Percentiles rank a stretch among this genome's conserved stretches.
These are phyloP conservation scores for Penicillium olsonii DNA, from an alignment of 2,329 filamentous ascomycete species.

Conservation along the genomic window DNA sequence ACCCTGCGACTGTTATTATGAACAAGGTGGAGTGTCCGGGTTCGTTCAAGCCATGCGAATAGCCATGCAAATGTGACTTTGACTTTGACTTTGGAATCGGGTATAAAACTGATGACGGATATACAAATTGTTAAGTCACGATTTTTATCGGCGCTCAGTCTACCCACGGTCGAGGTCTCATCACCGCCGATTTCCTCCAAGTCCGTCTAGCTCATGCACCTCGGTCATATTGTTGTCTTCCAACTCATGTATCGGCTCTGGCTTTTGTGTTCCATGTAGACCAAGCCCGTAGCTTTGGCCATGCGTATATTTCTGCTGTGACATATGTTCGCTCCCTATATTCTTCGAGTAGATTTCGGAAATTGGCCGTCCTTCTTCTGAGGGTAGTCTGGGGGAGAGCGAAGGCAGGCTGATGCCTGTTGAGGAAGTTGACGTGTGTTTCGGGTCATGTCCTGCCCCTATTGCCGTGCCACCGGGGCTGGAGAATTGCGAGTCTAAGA, in stretches of 20 bases:
- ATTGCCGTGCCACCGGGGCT: conserved; percentile 7
- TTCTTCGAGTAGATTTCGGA: conserved; percentile 5
- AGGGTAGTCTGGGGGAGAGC: conserved; percentile 5
- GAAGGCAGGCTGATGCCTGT: conserved; percentile 5
- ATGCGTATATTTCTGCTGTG: conserved; percentile 6
- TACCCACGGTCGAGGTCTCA: conserved; percentile 3
- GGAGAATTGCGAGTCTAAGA: conserved; percentile 8
- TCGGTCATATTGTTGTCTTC: conserved; percentile 11
- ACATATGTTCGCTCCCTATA: conserved; percentile 3
- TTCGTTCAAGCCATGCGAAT: no score
- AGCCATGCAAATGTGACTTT: no score
- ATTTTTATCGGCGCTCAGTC: background rate
- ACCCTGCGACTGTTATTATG: no score
- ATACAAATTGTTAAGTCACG: background rate
- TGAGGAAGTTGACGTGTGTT: conserved; percentile 10
- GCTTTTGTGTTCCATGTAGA: conserved; percentile 10
- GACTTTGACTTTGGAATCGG: no score
- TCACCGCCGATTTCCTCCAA: conserved; percentile 5
- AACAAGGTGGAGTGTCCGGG: no score
- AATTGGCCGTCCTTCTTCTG: conserved; percentile 9
- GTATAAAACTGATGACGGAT: background rate
- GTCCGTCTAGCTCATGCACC: conserved; percentile 16
- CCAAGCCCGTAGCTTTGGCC: conserved; percentile 9
- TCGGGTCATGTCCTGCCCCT: conserved; percentile 5
- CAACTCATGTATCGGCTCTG: conserved; percentile 16